A percentile compares a stretch with the other conserved stretches of the same genome.
phyloP scores from a whole-genome alignment of 2,329 filamentous ascomycete genomes.

The Claviceps sp. region DNA sequence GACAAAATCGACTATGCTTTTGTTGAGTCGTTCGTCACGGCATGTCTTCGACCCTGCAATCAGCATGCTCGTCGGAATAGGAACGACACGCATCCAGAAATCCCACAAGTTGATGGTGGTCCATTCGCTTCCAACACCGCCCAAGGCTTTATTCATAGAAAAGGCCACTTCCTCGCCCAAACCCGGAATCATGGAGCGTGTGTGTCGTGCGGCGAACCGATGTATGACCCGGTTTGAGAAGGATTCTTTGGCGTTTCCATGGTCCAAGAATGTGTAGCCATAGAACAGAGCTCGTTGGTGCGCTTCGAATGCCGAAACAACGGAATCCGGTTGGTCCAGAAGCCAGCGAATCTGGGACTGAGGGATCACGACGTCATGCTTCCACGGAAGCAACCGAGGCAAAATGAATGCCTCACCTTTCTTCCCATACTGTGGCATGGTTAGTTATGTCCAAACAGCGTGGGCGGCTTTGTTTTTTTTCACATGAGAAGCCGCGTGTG shows the following conservation, averaged over 20 bases:
- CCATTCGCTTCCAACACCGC: constrained; percentile 22
- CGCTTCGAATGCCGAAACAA: constrained; percentile 27
- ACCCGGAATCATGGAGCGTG: constrained; percentile 24
- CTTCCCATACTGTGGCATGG: constrained; percentile 24
- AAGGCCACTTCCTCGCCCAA: constrained; percentile 26
- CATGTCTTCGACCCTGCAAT: constrained; percentile 25
- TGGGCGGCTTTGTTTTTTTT: not conserved
- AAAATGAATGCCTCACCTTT: constrained; percentile 27
- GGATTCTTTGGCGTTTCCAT: constrained; percentile 18
- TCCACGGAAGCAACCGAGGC: constrained; percentile 25
- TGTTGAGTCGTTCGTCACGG: constrained; percentile 31
- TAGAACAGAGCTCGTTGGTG: constrained; percentile 25
- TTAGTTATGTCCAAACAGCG: not conserved
- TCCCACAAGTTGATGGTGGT: constrained; percentile 30
- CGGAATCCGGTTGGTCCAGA: constrained; percentile 31
- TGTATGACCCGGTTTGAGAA: constrained; percentile 30
- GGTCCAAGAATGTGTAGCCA: constrained; percentile 30
- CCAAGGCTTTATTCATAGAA: constrained; percentile 23
- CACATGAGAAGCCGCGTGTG: not conserved
- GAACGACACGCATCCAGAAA: constrained; percentile 27
- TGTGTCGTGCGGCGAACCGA: constrained; percentile 28
- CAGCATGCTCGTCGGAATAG: constrained; percentile 29
- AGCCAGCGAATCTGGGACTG: constrained; percentile 30
- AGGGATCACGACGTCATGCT: constrained; percentile 31
- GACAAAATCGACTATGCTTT: constrained; percentile 35